phyloP scores from a whole-genome alignment of 768 basidiomycete species.

The Trametes gibbosa region DNA sequence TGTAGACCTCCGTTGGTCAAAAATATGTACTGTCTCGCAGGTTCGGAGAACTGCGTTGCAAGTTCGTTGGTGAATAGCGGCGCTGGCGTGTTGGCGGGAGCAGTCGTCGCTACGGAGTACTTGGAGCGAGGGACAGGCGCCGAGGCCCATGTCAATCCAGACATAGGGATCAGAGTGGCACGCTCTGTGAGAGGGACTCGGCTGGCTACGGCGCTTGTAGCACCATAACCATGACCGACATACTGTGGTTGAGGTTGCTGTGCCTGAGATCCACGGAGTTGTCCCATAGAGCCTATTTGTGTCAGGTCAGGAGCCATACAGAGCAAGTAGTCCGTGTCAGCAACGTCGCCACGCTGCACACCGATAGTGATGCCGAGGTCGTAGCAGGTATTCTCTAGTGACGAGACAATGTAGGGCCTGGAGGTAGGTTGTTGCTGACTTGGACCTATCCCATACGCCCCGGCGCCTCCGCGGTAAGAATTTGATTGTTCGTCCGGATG shows the following conservation, averaged over 20 bases:
- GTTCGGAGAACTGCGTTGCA: conserved; percentile 74
- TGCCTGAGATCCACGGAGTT: conserved; percentile 46
- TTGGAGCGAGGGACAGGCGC: conserved; percentile 46
- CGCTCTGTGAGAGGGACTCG: conserved; percentile 75
- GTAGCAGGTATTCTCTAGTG: conserved; percentile 63
- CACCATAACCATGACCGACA: conserved; percentile 37
- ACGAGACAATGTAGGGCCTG: conserved; percentile 57
- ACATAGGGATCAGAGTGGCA: conserved; percentile 72
- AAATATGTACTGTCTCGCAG: conserved; percentile 78
- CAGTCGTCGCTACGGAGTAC: conserved; percentile 29
- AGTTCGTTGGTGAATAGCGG: conserved; percentile 75
- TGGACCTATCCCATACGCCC: conserved; percentile 50
- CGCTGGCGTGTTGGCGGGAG: conserved; percentile 36
- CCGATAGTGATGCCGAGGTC: conserved; percentile 64
- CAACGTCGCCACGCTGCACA: conserved; percentile 72
- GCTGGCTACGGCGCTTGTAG: conserved; percentile 32
- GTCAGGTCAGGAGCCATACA: conserved; percentile 77
- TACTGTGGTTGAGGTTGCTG: conserved; percentile 41
- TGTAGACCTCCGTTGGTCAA: conserved; percentile 85
- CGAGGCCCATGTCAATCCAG: conserved; percentile 84
- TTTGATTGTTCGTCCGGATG: conserved; percentile 71
- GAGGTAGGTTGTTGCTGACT: conserved; percentile 42
- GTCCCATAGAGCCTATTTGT: conserved; percentile 66
- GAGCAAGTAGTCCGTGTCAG: conserved; percentile 71
- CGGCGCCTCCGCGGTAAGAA: conserved; percentile 43